Percentiles rank a stretch among this genome's conserved stretches.
Evolutionary conservation across 208 protist species (phyloP).

Genomic region (Acanthamoeba lenticulata): DNA sequence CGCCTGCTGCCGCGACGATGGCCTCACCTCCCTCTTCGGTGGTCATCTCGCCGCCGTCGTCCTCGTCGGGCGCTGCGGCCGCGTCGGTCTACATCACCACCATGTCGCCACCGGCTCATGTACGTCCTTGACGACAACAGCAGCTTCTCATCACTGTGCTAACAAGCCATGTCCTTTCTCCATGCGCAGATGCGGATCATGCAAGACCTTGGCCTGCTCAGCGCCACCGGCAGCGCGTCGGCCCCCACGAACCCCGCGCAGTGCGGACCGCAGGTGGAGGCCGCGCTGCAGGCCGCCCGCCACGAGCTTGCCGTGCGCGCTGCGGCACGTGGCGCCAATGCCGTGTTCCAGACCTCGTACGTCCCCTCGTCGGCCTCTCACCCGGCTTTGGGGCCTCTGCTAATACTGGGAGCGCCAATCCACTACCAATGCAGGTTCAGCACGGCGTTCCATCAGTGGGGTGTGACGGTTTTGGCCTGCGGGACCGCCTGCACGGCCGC

Average conservation of each 20-base stretch:
- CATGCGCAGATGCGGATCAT: conserved; percentile 45
- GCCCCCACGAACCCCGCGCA: neutral
- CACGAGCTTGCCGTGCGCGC: neutral
- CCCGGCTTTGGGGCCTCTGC: no score
- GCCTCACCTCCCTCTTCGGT: neutral
- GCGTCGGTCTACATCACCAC: conserved; percentile 29
- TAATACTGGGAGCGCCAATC: no score
- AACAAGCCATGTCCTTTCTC: neutral
- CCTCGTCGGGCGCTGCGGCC: neutral
- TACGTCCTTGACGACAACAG: neutral
- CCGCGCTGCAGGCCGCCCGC: conserved; percentile 21
- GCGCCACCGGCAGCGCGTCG: neutral
- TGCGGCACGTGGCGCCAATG: neutral
- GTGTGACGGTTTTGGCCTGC: conserved; percentile 5
- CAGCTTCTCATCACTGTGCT: neutral
- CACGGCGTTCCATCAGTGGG: conserved; percentile 31
- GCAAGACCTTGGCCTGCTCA: conserved; percentile 11
- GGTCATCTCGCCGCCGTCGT: neutral
- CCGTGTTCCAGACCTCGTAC: conserved; percentile 49
- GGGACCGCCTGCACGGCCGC: neutral
- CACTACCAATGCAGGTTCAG: no score
- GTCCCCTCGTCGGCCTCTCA: no score
- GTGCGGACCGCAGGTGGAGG: conserved; percentile 13
- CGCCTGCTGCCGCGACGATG: neutral
- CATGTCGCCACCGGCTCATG: conserved; percentile 32